Base-by-base conservation (phyloP, 768 basidiomycete species). In the Suillus americanus region DNA sequence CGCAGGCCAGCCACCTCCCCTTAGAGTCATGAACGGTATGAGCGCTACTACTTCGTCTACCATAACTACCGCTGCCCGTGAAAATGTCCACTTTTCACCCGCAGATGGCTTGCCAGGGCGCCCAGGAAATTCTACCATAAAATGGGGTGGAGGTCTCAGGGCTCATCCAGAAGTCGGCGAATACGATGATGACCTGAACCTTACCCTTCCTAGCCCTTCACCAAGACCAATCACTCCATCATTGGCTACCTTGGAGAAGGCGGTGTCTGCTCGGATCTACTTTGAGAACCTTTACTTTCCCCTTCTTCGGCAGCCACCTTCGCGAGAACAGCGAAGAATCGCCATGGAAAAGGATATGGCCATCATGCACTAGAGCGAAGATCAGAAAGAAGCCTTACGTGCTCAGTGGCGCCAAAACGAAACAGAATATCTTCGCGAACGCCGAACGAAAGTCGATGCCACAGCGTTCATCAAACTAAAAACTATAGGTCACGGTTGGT, bases 261-360 rank as follows among this genome's bases (percentile, higher is more conserved):
- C 95, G 60, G 93, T 95, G 64, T 90, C 95, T 40, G 89, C 92
- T 46, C 88, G 92, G 74, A 93, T 98, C 79, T 97, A 89, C 83
- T 97, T 99, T 78, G 93, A 94, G 82, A 94, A 92, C 73, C 82
- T 90, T 37, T 96, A 91, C 77, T 96, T 92, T 78, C 89, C 87
- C 37, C 83, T 95, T 62, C 86, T 95, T 72, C 90, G 93, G 68
- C 90, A 94, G 65, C 85, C 90, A 37, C 87, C 92, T 57, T 91
- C 91, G 65, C 86, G 97, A 38, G 95, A 97, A 74, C 89, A 93
- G 75, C 84, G 97, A 64, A 83, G 89, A 69, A 76, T 89, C 35
- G 90, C 93, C 30, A 92, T 98, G 85, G 96, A 98, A 79, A 86
- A 81, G 69, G 94, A 96, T 71, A 92, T 95, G 89, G 80, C 79